These are phyloP conservation scores for Rhizophora mangle DNA, from an alignment of 345 rosid species.

Conservation along the genomic window DNA sequence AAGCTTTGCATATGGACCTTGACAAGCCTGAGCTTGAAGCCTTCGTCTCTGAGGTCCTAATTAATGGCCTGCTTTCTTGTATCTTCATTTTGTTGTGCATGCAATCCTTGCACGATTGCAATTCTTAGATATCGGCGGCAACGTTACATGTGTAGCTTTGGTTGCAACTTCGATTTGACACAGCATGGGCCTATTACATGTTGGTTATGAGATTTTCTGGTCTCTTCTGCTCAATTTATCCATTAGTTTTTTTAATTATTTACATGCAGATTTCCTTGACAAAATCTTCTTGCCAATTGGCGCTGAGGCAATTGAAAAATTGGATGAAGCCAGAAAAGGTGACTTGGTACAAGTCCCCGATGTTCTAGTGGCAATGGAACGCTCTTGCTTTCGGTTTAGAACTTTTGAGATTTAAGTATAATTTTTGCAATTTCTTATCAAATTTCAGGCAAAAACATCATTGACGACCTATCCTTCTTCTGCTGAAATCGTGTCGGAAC, in stretches of 20 bases:
- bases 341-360: constrained; percentile 3
- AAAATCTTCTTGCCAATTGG: constrained; percentile 58
- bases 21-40: constrained; percentile 65
- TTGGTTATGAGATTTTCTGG: too few relatives aligned
- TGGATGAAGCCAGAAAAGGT: constrained; percentile 92
- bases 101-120: too few relatives aligned
- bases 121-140: too few relatives aligned
- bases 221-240: background rate
- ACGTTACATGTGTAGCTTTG: too few relatives aligned
- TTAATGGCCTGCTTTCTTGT: background rate
- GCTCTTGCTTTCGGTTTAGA: background rate
- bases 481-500: constrained; percentile 83
- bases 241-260: constrained; percentile 5
- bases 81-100: too few relatives aligned
- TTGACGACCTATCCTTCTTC: constrained; percentile 84
- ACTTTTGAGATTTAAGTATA: background rate
- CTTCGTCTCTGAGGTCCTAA: constrained; percentile 61
- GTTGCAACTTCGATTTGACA: too few relatives aligned
- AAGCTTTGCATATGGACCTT: constrained; percentile 67
- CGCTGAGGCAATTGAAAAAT: constrained; percentile 56
- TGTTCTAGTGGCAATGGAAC: background rate
- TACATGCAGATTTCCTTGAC: constrained; percentile 51
- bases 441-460: constrained; percentile 71
- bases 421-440: background rate
- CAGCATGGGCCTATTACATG: too few relatives aligned